Evolutionary conservation across 495 filamentous ascomycete species (phyloP), one percentile per base, ranked within the genome.

Genomic region (Elasticomyces elasticus): DNA sequence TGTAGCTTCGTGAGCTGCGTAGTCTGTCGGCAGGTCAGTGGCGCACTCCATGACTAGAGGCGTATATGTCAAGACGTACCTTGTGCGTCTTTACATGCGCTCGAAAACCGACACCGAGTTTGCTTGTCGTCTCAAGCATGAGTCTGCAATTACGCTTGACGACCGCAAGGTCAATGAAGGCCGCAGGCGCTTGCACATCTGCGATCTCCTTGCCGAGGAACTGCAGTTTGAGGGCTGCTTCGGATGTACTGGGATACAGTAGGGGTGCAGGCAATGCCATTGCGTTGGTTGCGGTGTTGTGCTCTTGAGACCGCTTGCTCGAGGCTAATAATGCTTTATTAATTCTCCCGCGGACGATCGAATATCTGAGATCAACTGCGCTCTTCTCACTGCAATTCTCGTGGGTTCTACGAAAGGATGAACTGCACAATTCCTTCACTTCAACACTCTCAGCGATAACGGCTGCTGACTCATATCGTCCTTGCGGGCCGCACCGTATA

Each of bases 71-170:
- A 15, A 13, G 17, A 49, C 63, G 44, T 64, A 84, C 87, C 70
- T 94, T 95, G 64, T 94, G 89, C 22, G 86, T 86, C 62, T 94
- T 94, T 51, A 92, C 80, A 67, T 95, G 89, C 5, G 85, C 81
- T 51, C 89, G 71, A 71, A 89, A 94, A 23, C 75, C 77, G 22
- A 91, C 71, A 0, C 72, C 74, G 4, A 91, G 72, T 30, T 64
- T 58, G 41, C 74, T 62, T 4, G 77, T 74, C 0, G 84, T 79
- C 46, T 81, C 69, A 13, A 88, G 77, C 84, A 95, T 91, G 46
- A 79, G 71, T 52, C 73, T 66, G 66, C 87, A 94, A 63, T 94
- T 90, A 15, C 72, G 70, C 27, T 75, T 70, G 27, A 89, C 67
- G 43, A 86, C 81, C 24, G 79, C 80, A 2, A 76, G 58, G 69